These are phyloP conservation scores for Thuidium tamariscinum DNA, from an alignment of 225 moss, liverwort and hornwort genomes.

Conservation along the genomic window DNA sequence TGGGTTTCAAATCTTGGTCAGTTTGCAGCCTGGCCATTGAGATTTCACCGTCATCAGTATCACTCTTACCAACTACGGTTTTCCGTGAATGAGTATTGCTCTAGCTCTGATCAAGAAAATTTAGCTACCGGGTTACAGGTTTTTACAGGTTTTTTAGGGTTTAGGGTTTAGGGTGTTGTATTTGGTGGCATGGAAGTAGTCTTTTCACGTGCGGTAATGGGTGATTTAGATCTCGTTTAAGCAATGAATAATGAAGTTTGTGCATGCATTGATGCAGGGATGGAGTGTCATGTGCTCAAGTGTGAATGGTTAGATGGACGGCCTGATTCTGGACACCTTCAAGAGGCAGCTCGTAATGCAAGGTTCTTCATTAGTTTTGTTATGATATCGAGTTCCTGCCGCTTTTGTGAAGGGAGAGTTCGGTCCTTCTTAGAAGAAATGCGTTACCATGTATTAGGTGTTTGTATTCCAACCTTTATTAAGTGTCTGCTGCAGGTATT, in stretches of 20 bases:
- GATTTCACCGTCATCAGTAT: background rate
- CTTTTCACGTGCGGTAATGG: background rate
- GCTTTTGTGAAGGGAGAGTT: background rate
- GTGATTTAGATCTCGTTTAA: background rate
- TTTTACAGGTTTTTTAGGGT: background rate
- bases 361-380: conserved; percentile 31
- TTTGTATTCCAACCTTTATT: background rate
- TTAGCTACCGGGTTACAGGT: background rate
- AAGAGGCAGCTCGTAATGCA: conserved; percentile 92
- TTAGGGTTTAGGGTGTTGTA: background rate
- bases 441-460: background rate
- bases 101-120: background rate
- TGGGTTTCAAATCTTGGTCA: conserved; percentile 72
- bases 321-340: conserved; percentile 66
- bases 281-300: conserved; percentile 56
- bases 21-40: background rate
- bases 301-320: conserved; percentile 68
- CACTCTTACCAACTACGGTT: background rate
- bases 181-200: background rate
- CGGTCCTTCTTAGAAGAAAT: background rate
- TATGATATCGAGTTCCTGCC: background rate
- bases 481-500: conserved; percentile 45
- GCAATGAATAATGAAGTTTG: background rate
- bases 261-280: conserved; percentile 33
- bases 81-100: background rate